These are phyloP conservation scores for Verbena officinalis DNA, from an alignment of 257 asterid species.

Conservation along the genomic window DNA sequence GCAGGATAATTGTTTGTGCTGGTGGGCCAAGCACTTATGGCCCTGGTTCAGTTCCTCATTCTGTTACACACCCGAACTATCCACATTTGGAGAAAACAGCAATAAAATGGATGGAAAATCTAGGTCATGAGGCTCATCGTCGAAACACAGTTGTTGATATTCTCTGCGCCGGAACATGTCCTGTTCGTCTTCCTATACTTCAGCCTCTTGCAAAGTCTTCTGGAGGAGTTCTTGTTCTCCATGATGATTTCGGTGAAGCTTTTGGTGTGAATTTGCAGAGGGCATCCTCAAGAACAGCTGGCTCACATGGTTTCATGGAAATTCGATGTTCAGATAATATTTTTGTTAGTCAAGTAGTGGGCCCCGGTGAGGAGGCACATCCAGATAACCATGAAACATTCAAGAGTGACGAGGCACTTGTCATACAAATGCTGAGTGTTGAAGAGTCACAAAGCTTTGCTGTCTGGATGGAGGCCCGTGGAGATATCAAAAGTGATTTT, in stretches of 20 bases:
- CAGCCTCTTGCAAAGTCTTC: constrained; percentile 90
- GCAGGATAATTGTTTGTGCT: constrained; percentile 88
- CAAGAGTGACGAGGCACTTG: constrained; percentile 65
- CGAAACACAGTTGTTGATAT: constrained; percentile 74
- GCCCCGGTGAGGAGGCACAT: constrained; percentile 95
- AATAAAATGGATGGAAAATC: constrained; percentile 78
- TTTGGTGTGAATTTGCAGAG: constrained; percentile 97
- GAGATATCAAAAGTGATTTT: constrained; percentile 86
- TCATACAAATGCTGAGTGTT: constrained; percentile 77
- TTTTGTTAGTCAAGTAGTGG: constrained; percentile 80
- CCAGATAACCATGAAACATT: constrained; percentile 64
- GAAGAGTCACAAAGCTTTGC: constrained; percentile 94
- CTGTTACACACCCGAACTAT: constrained; percentile 82
- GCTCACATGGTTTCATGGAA: constrained; percentile 89
- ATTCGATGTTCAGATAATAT: constrained; percentile 89
- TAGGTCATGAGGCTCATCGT: constrained; percentile 74
- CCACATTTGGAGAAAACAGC: constrained; percentile 81
- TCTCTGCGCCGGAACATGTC: constrained; percentile 96
- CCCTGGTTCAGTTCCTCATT: constrained; percentile 91
- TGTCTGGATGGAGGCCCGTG: constrained; percentile 67
- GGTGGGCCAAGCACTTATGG: constrained; percentile 94
- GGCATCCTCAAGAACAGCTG: constrained; percentile 87
- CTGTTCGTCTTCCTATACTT: constrained; percentile 75
- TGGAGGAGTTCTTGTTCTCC: constrained; percentile 85
- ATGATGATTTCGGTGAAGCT: constrained; percentile 97